Conservation (phyloP, 1,284 basidiomycete genomes). For the Grifola frondosa region DNA sequence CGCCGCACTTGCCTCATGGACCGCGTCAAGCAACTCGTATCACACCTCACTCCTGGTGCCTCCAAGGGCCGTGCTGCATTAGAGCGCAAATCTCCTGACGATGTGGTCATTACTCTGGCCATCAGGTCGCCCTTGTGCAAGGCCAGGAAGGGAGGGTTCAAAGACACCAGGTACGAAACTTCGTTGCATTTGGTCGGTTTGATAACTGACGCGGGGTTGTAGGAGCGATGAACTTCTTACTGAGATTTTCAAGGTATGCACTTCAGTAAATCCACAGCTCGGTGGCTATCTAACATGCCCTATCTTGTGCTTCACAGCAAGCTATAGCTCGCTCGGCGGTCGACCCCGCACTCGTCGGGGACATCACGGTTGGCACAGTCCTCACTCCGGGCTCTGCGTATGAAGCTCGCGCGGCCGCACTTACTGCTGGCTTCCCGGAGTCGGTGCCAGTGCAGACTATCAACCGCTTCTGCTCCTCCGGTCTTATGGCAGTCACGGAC, state of each 20-base stretch:
- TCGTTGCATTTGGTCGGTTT: neutral
- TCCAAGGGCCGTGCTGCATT: conserved; percentile 46
- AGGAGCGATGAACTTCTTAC: conserved; percentile 77
- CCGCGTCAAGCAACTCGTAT: conserved; percentile 64
- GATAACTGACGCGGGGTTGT: neutral
- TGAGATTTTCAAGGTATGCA: conserved; percentile 69
- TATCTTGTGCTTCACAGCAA: conserved; percentile 52
- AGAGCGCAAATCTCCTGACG: conserved; percentile 59
- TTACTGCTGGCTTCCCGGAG: conserved; percentile 82
- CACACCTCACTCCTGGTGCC: conserved; percentile 48
- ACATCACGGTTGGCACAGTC: conserved; percentile 78
- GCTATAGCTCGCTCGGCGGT: conserved; percentile 60
- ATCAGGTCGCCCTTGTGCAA: conserved; percentile 75
- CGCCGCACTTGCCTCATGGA: conserved; percentile 41
- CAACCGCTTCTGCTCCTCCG: conserved; percentile 81
- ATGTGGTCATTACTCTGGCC: conserved; percentile 80
- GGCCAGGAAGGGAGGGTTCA: conserved; percentile 78
- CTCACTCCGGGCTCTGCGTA: conserved; percentile 61
- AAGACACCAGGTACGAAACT: conserved; percentile 61
- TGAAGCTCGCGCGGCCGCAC: conserved; percentile 69
- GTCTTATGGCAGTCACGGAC: conserved; percentile 69
- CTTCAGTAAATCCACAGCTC: too few species aligned
- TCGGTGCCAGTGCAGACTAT: conserved; percentile 73
- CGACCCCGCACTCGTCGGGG: conserved; percentile 70
- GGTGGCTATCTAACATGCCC: too few species aligned